Evolutionary conservation across 2,329 filamentous ascomycete species (phyloP).

Genomic region (Didymella glomerata): DNA sequence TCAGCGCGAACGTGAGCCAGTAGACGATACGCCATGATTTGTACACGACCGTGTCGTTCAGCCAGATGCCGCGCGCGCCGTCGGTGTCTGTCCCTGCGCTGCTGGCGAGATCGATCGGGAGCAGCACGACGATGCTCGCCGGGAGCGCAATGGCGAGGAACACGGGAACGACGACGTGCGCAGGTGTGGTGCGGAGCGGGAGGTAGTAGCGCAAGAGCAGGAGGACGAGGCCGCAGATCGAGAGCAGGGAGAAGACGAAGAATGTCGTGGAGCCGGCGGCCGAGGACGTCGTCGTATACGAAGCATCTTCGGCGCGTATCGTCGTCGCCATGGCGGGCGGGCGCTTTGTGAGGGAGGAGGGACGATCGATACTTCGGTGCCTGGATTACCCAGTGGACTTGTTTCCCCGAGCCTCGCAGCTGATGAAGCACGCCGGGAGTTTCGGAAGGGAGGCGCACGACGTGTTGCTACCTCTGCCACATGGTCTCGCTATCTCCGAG

Average conservation of each 20-base stretch:
- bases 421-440: slow-evolving; percentile 21
- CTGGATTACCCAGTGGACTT: too few relatives aligned
- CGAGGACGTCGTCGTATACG: slow-evolving; percentile 58
- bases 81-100: slow-evolving; percentile 77
- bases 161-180: slow-evolving; percentile 87
- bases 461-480: slow-evolving; percentile 7
- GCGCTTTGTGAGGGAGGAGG: slow-evolving; percentile 13
- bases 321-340: slow-evolving; percentile 19
- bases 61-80: slow-evolving; percentile 81
- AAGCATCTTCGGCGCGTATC: slow-evolving; percentile 24
- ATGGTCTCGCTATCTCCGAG: neutral
- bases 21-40: slow-evolving; percentile 96
- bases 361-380: slow-evolving; percentile 16
- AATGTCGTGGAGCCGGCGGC: slow-evolving; percentile 84
- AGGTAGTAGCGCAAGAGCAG: slow-evolving; percentile 89
- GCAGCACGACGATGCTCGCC: slow-evolving; percentile 86
- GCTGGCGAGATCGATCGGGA: slow-evolving; percentile 94
- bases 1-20: slow-evolving; percentile 95
- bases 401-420: too few relatives aligned
- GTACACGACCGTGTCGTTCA: slow-evolving; percentile 78
- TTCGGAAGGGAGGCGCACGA: slow-evolving; percentile 17
- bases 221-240: slow-evolving; percentile 79
- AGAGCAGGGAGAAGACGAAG: slow-evolving; percentile 73
- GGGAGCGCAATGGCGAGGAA: slow-evolving; percentile 96
- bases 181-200: slow-evolving; percentile 87